phyloP scores from a whole-genome alignment of 1,284 basidiomycete genomes.

The Microbotryum scabiosae region DNA sequence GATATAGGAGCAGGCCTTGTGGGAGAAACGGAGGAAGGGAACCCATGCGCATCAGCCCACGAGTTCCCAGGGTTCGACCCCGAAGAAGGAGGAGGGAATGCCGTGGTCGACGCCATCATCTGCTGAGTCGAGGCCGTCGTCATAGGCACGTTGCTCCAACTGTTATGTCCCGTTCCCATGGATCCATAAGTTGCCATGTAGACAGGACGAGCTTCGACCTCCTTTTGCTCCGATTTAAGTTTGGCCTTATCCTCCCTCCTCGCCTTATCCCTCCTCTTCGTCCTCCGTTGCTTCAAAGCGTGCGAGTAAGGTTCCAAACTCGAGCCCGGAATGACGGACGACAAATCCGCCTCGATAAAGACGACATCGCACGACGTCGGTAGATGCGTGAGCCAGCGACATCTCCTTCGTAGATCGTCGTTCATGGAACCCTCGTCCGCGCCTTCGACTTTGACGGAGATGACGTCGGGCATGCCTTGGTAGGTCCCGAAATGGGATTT shows the following conservation, averaged over 20 bases:
- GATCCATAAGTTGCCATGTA: conserved; percentile 8
- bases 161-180: not conserved
- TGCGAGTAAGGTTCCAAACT: conserved; percentile 65
- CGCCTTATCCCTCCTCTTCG: conserved; percentile 66
- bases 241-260: conserved; percentile 75
- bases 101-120: conserved; percentile 14
- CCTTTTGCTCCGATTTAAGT: conserved; percentile 53
- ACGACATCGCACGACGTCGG: conserved; percentile 87
- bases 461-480: conserved; percentile 69
- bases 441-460: conserved; percentile 69
- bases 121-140: not conserved
- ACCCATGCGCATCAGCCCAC: not conserved
- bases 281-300: conserved; percentile 62
- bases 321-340: conserved; percentile 60
- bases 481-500: conserved; percentile 77
- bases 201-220: conserved; percentile 41
- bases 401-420: conserved; percentile 83
- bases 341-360: conserved; percentile 83
- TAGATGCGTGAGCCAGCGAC: conserved; percentile 89
- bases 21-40: not conserved
- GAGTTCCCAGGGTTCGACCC: not conserved
- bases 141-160: not conserved
- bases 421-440: conserved; percentile 55
- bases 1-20: not conserved
- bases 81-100: conserved; percentile 19